Evolutionary conservation across 2,329 filamentous ascomycete species (phyloP).

Genomic region (Dryadomyces sulphureus): DNA sequence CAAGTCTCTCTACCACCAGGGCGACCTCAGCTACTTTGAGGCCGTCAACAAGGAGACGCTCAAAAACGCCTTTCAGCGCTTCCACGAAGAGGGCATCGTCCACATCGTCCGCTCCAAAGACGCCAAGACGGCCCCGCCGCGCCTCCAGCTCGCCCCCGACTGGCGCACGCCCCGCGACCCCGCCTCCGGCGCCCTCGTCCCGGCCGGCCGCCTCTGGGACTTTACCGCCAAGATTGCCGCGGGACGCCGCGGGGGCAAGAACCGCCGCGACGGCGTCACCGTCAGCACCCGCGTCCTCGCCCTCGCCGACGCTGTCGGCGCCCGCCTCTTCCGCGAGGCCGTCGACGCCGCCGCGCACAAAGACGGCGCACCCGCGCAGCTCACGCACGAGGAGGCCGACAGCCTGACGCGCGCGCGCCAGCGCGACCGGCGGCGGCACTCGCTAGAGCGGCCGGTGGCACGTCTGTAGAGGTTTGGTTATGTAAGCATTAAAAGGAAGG

Average conservation of each 20-base stretch:
- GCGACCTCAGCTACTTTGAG: constrained; percentile 93
- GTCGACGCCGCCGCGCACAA: constrained; percentile 22
- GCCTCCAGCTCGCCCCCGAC: constrained; percentile 54
- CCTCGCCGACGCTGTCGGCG: constrained; percentile 61
- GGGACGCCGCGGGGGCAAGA: constrained; percentile 82
- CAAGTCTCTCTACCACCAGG: constrained; percentile 95
- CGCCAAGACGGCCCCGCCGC: constrained; percentile 34
- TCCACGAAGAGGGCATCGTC: constrained; percentile 83
- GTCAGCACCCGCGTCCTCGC: constrained; percentile 69
- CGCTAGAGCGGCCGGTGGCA: not conserved
- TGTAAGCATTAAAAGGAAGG: too few relatives aligned
- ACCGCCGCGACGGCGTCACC: constrained; percentile 80
- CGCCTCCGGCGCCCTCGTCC: constrained; percentile 42
- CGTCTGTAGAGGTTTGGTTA: not conserved
- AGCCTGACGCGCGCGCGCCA: constrained; percentile 26
- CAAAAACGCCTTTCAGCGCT: constrained; percentile 79
- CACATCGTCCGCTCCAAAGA: constrained; percentile 57
- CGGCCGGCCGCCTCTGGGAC: constrained; percentile 72
- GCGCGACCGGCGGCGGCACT: not conserved
- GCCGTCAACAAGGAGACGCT: constrained; percentile 97
- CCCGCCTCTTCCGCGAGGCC: constrained; percentile 49
- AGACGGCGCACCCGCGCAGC: constrained; percentile 20
- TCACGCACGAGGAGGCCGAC: constrained; percentile 36
- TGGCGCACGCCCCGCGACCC: constrained; percentile 60
- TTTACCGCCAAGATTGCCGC: constrained; percentile 81